Conservation (phyloP, 2,329 filamentous ascomycete genomes). For the Esteya vermicola region DNA sequence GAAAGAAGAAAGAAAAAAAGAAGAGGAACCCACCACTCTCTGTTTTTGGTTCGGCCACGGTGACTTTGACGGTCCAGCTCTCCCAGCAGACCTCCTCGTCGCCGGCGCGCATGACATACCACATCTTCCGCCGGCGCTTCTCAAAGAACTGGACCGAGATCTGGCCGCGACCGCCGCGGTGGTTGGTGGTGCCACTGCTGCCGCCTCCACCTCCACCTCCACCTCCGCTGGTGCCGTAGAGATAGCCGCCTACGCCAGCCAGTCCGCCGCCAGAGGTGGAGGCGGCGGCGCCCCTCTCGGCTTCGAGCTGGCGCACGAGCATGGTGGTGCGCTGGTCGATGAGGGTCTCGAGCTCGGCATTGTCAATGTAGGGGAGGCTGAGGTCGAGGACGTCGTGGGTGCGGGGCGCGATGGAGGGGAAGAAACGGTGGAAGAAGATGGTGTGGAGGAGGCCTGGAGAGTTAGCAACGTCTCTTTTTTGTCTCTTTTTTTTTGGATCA, state of each 20-base stretch:
- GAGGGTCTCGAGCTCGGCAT: constrained; percentile 81
- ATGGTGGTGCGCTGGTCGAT: constrained; percentile 77
- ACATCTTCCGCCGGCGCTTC: constrained; percentile 70
- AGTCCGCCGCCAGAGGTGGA: constrained; percentile 46
- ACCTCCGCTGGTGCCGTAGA: constrained; percentile 45
- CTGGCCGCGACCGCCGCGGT: constrained; percentile 53
- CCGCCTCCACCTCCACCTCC: constrained; percentile 7
- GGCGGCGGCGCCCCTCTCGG: constrained; percentile 22
- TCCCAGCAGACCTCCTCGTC: constrained; percentile 98
- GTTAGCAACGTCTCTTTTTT: no score
- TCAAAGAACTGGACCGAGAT: constrained; percentile 90
- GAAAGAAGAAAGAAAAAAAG: constrained; percentile 2
- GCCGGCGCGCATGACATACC: constrained; percentile 49
- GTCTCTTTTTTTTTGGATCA: no score
- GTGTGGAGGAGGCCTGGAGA: constrained; percentile 76
- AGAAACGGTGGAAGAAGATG: constrained; percentile 98
- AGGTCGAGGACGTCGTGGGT: constrained; percentile 85
- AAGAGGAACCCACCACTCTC: constrained; percentile 55
- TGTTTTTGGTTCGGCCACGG: constrained; percentile 77
- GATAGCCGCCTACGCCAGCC: constrained; percentile 12
- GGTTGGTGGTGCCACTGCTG: constrained; percentile 33
- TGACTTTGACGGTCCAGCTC: constrained; percentile 85
- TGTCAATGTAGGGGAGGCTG: constrained; percentile 76
- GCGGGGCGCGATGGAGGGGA: constrained; percentile 68
- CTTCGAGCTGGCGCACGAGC: constrained; percentile 63